Conservation (phyloP, 768 basidiomycete genomes). For the Tulasnella sp. region DNA sequence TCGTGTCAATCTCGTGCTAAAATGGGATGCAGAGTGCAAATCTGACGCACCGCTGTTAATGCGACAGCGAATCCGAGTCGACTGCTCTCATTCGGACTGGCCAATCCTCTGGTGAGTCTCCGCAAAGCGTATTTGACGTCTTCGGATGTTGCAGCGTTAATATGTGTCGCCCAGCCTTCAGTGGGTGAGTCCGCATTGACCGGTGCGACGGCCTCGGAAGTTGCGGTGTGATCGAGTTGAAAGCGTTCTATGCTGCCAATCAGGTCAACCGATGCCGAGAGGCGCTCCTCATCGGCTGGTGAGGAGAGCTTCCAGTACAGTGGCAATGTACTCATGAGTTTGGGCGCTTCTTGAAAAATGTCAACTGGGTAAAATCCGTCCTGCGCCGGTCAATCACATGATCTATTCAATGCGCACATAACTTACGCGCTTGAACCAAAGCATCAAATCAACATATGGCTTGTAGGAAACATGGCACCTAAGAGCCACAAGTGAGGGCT, state of each 20-base stretch:
- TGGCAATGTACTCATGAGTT: slow-evolving; percentile 47
- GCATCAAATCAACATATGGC: no score
- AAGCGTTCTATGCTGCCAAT: slow-evolving; percentile 74
- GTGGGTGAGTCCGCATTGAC: slow-evolving; percentile 30
- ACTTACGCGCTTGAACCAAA: no score
- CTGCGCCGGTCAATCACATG: no score
- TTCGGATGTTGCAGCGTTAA: slow-evolving; percentile 63
- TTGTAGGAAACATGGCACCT: no score
- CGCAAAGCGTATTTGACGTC: slow-evolving; percentile 91
- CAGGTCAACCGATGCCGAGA: slow-evolving; percentile 80
- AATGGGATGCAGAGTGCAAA: not conserved
- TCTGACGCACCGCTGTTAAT: slow-evolving; percentile 70
- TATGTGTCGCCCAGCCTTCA: slow-evolving; percentile 37
- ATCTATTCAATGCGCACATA: no score
- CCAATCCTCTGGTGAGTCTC: slow-evolving; percentile 75
- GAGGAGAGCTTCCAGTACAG: slow-evolving; percentile 93
- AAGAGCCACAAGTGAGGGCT: no score
- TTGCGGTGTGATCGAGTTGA: slow-evolving; percentile 45
- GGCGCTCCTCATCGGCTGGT: slow-evolving; percentile 61
- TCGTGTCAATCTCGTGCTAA: not conserved
- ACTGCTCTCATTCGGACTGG: slow-evolving; percentile 87
- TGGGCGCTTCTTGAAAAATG: no score
- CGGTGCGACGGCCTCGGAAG: slow-evolving; percentile 34
- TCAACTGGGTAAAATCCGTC: no score
- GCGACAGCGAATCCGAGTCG: slow-evolving; percentile 92